A percentile compares a stretch with the other conserved stretches of the same genome.
These are phyloP conservation scores for Exophiala lecanii-corni DNA, from an alignment of 2,329 filamentous ascomycete species.

Conservation along the genomic window DNA sequence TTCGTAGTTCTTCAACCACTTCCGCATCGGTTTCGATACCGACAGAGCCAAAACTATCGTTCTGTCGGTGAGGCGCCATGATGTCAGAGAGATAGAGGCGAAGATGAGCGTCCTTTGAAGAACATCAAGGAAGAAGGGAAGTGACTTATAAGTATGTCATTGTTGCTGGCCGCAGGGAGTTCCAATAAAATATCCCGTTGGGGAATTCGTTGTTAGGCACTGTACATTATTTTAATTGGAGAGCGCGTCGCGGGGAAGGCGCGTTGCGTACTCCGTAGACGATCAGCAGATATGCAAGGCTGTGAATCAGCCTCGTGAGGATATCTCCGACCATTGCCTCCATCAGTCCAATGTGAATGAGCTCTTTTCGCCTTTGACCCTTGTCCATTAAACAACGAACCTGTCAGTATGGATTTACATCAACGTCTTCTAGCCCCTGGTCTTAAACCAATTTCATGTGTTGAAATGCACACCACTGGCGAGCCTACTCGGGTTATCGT, in stretches of 20 bases:
- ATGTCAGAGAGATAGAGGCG: too few relatives aligned
- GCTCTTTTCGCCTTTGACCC: too few relatives aligned
- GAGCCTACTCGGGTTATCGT: constrained; percentile 47
- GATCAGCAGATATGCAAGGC: not conserved
- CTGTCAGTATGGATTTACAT: constrained; percentile 7
- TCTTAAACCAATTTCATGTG: constrained; percentile 9
- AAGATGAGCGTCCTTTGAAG: too few relatives aligned
- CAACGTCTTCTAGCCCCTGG: not conserved
- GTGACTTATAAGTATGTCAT: too few relatives aligned
- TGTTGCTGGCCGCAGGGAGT: too few relatives aligned
- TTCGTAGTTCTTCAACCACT: constrained; percentile 23
- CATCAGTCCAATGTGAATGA: too few relatives aligned
- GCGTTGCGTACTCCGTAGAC: not conserved
- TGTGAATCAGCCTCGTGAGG: not conserved
- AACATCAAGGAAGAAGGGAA: not conserved
- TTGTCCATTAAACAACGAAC: too few relatives aligned
- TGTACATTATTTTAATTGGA: too few relatives aligned
- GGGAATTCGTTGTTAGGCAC: too few relatives aligned
- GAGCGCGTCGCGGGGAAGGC: not conserved
- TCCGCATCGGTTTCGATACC: constrained; percentile 17
- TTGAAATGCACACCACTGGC: constrained; percentile 48
- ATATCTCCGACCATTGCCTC: too few relatives aligned
- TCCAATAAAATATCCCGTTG: too few relatives aligned
- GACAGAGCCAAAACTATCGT: constrained; percentile 21
- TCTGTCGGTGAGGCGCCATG: constrained; percentile 11